Evolutionary conservation across 2,329 filamentous ascomycete genomes (phyloP).

Genomic region (Thelonectria discophora): DNA sequence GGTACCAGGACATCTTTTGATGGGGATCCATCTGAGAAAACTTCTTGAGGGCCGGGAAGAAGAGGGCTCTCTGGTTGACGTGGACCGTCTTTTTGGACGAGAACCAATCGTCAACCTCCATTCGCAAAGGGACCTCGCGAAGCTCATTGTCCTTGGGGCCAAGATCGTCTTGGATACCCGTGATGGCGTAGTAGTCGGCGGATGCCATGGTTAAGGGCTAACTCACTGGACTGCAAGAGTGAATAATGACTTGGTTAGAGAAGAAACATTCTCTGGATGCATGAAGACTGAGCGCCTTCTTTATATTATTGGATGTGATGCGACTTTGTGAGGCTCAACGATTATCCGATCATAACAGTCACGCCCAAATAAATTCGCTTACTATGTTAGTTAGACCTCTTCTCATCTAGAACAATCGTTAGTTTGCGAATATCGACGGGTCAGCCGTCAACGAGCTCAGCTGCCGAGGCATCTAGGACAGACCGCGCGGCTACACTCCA

Average conservation of each 20-base stretch:
- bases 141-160: not conserved
- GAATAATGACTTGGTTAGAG: not conserved
- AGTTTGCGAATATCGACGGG: not conserved
- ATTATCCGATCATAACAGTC: too few species aligned
- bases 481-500: not conserved
- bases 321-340: too few species aligned
- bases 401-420: not conserved
- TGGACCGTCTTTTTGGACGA: not conserved
- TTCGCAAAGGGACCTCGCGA: not conserved
- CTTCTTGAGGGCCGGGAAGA: constrained; percentile 6
- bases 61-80: constrained; percentile 1
- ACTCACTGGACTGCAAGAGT: not conserved
- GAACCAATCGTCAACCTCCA: constrained; percentile 13
- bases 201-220: not conserved
- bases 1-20: constrained; percentile 6
- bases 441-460: not conserved
- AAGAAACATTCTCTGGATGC: too few species aligned
- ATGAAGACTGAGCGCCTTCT: too few species aligned
- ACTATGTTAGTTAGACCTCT: not conserved
- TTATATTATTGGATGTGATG: too few species aligned
- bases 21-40: constrained; percentile 1
- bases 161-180: constrained; percentile 7
- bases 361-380: not conserved
- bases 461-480: not conserved
- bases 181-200: not conserved